phyloP scores from a whole-genome alignment of 2,329 filamentous ascomycete genomes.

The Paraphaeosphaeria minitans region DNA sequence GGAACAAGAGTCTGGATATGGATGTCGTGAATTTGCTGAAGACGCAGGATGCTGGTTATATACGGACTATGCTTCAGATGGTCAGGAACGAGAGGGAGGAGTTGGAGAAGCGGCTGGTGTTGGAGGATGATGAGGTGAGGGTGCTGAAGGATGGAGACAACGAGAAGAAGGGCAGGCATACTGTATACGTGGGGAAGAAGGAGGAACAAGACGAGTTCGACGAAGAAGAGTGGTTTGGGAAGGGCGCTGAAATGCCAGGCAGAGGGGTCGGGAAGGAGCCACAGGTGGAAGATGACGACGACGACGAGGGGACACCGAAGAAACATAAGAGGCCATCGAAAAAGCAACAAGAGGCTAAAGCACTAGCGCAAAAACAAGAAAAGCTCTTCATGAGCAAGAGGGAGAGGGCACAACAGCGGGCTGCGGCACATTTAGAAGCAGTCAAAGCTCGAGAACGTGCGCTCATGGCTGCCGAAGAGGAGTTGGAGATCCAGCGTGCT shows the following conservation, averaged over 20 bases:
- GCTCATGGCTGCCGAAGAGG: constrained; percentile 60
- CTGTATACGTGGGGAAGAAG: constrained; percentile 49
- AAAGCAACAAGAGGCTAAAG: constrained; percentile 39
- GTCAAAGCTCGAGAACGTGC: constrained; percentile 61
- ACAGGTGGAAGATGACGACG: constrained; percentile 33
- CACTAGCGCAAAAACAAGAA: constrained; percentile 36
- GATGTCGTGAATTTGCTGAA: constrained; percentile 68
- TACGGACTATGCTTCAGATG: constrained; percentile 63
- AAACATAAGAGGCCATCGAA: constrained; percentile 34
- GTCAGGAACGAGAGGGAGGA: constrained; percentile 59
- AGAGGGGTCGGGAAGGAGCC: constrained; percentile 31
- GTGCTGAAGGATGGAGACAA: constrained; percentile 43
- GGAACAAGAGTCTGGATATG: constrained; percentile 54
- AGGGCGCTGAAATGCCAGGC: constrained; percentile 31
- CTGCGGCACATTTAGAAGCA: constrained; percentile 56
- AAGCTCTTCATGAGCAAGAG: constrained; percentile 50
- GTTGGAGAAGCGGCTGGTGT: constrained; percentile 47
- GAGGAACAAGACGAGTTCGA: constrained; percentile 50
- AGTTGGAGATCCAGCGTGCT: constrained; percentile 64
- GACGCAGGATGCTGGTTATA: constrained; percentile 68
- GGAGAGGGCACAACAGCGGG: constrained; percentile 55
- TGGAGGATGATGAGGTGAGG: constrained; percentile 49
- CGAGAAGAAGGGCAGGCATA: constrained; percentile 35
- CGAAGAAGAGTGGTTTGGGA: constrained; percentile 48
- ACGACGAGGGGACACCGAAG: constrained; percentile 23